Evolutionary conservation across 352 stramenopile species (phyloP), one percentile per base, ranked within the genome.

Genomic region (Phytopythium oedochilum): DNA sequence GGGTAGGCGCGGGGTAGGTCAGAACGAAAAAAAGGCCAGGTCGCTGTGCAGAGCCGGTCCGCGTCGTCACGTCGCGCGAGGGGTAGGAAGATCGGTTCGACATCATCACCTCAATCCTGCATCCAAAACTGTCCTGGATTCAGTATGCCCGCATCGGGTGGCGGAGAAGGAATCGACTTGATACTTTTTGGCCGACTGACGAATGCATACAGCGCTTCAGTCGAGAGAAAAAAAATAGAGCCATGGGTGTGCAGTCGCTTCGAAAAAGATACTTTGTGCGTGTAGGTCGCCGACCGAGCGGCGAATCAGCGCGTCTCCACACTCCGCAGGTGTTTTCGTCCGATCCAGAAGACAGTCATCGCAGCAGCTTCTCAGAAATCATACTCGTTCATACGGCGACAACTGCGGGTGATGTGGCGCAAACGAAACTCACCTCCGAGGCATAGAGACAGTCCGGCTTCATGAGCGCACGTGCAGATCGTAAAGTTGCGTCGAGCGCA

Each of bases 361-460:
- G 7, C n/a, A 15, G 15, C 8, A 9, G 25, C n/a, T 49, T 49
- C 43, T 49, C 43, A 49, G 43, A 38, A 51, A 51, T 31, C 44
- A 51, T 17, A n/a, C n/a, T n/a, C n/a, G n/a, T n/a, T n/a, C n/a
- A n/a, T n/a, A n/a, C n/a, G n/a, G n/a, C n/a, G n/a, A n/a, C n/a
- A n/a, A n/a, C n/a, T n/a, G n/a, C n/a, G n/a, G n/a, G n/a, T 15
- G 17, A 38, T 34, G 47, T 32, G 47, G 47, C 47, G 47, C 29
- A 31, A 44, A 44, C 35, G 32, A 54, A 44, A 54, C 48, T 35
- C 39, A 11, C 36, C n/a, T n/a, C n/a, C n/a, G n/a, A n/a, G 29
- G 45, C n/a, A 46, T 28, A 55, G 48, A 55, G 48, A 55, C 48
- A 55, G 48, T 55, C 32, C 48, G 48, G 42, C 42, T 48, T 20